Percentiles rank a stretch among this genome's conserved stretches.
These are phyloP conservation scores for Crucibulum laeve DNA, from an alignment of 768 basidiomycete genomes.

Conservation along the genomic window DNA sequence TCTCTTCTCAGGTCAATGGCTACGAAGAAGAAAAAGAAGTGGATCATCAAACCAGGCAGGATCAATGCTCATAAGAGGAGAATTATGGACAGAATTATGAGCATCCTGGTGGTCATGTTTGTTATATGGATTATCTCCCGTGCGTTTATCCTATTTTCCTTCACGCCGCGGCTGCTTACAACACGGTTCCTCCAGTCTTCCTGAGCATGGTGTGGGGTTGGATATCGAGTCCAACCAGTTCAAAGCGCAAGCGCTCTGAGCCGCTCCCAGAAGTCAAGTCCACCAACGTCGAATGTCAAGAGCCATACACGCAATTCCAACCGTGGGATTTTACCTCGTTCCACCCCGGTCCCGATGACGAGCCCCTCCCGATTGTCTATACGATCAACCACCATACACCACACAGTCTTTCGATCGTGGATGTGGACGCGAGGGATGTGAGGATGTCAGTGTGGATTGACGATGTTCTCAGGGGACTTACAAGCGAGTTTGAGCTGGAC, in stretches of 20 bases:
- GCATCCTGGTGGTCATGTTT: neutral
- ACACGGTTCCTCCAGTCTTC: too few species aligned
- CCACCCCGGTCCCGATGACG: conserved; percentile 11
- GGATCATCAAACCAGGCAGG: conserved; percentile 4
- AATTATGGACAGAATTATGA: neutral
- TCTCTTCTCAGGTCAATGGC: neutral
- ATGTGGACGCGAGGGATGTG: conserved; percentile 15
- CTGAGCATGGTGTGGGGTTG: too few species aligned
- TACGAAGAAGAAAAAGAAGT: conserved; percentile 6
- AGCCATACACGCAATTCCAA: too few species aligned
- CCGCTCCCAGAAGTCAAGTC: too few species aligned
- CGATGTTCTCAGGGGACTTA: conserved; percentile 8
- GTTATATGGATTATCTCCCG: too few species aligned
- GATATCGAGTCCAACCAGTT: too few species aligned
- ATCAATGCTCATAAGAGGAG: neutral
- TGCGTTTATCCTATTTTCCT: too few species aligned
- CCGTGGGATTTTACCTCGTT: conserved; percentile 11
- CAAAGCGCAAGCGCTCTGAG: too few species aligned
- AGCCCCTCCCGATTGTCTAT: conserved; percentile 15
- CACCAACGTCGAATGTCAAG: too few species aligned
- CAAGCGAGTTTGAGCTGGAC: conserved; percentile 11
- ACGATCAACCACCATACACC: conserved; percentile 11
- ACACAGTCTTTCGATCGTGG: conserved; percentile 13
- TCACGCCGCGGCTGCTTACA: too few species aligned
- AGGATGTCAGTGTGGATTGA: conserved; percentile 16